Percentiles rank a stretch among this genome's conserved stretches.
These are phyloP conservation scores for Phylloporus sp. DNA, from an alignment of 768 basidiomycete species.

Conservation along the genomic window DNA sequence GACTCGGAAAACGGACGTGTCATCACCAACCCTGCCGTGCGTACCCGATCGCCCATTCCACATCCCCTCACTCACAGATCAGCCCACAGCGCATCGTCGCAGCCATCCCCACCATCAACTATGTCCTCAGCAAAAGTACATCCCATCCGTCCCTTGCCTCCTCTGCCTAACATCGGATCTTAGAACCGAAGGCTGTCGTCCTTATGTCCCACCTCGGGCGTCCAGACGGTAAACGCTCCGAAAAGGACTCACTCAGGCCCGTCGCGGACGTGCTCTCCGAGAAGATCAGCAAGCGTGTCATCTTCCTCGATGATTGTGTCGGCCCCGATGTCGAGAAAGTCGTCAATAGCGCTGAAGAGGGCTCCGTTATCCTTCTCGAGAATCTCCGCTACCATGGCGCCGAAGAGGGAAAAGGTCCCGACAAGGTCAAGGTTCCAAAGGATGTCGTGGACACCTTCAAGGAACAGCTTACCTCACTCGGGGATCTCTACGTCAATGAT, in stretches of 20 bases:
- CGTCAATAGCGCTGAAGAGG: conserved; percentile 53
- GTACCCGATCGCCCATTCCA: conserved; percentile 32
- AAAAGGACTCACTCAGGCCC: conserved; percentile 88
- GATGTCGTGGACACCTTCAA: conserved; percentile 79
- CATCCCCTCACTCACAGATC: conserved; percentile 4
- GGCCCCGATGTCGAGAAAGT: conserved; percentile 80
- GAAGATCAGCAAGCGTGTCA: conserved; percentile 54
- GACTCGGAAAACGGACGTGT: conserved; percentile 75
- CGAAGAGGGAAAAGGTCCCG: conserved; percentile 96
- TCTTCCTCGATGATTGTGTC: conserved; percentile 81
- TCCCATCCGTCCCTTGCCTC: not conserved
- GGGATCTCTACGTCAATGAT: conserved; percentile 97
- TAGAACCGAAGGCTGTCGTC: conserved; percentile 78
- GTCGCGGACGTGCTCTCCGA: conserved; percentile 64
- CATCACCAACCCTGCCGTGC: conserved; percentile 95
- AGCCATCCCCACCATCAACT: conserved; percentile 91
- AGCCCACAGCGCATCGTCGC: conserved; percentile 85
- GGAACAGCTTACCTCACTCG: conserved; percentile 82
- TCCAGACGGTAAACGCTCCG: conserved; percentile 86
- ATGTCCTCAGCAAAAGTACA: conserved; percentile 82
- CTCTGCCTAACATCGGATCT: not conserved
- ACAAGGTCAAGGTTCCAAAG: conserved; percentile 92
- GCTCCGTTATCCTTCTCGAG: conserved; percentile 87
- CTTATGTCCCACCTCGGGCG: conserved; percentile 99
- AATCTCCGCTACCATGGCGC: conserved; percentile 98